These are phyloP conservation scores for Dictyostelium citrinum DNA, from an alignment of 78 protist species.

Conservation along the genomic window DNA sequence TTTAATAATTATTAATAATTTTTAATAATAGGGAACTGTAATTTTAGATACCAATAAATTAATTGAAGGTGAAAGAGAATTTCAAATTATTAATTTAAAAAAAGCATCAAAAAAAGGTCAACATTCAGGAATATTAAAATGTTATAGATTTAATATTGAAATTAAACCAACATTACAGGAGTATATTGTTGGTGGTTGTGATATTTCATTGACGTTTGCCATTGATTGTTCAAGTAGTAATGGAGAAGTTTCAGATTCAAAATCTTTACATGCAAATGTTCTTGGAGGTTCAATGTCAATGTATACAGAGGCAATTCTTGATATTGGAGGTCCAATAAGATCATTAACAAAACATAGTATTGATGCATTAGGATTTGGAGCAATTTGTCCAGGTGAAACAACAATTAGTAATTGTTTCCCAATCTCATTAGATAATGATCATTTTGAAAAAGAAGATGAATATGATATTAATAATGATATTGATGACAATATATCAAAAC, in stretches of 20 bases:
- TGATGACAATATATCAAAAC: no score
- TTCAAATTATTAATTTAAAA: conserved; percentile 40
- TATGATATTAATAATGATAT: no score
- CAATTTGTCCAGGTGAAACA: conserved; percentile 10
- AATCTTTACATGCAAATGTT: conserved; percentile 81
- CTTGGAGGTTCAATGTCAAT: conserved; percentile 13
- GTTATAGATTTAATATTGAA: neutral
- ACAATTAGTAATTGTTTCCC: conserved; percentile 77
- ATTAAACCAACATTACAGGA: conserved; percentile 75
- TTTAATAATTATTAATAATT: no score
- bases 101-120: conserved; percentile 1
- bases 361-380: conserved; percentile 93
- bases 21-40: no score
- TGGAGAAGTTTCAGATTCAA: conserved; percentile 50
- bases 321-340: no score
- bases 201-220: conserved; percentile 79
- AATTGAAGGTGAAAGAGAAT: neutral
- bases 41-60: neutral
- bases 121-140: conserved; percentile 53
- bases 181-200: conserved; percentile 79
- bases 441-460: no score
- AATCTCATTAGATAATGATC: neutral
- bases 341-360: neutral
- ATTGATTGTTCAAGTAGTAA: conserved; percentile 94
- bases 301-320: no score